Base-by-base conservation (phyloP, 805 yeast species). In the Wickerhamomyces silvicola region DNA sequence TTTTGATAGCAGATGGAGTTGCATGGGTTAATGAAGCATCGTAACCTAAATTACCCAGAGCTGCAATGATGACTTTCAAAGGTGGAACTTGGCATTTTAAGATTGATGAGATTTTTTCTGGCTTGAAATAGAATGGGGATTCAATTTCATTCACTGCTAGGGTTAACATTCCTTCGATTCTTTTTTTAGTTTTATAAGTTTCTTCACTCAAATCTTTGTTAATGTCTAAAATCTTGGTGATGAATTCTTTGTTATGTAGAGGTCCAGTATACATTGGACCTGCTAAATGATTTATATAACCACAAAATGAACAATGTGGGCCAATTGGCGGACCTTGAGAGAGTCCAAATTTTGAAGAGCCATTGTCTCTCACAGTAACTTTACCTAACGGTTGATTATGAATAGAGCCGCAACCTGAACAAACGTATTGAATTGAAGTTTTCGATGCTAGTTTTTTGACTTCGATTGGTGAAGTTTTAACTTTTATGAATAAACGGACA, bases 201-300 rank as follows among this genome's bases (percentile, higher is more conserved):
- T 66, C 70, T 18, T 66, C 66, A 34, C 70, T 75, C 15, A 76
- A 68, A 3, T 51, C 60, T 17, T 56, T 50, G 48, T 78, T 71
- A 42, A 76, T 58, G n/a, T 67, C 63, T 33, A 85, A 65, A 28
- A 88, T 68, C 42, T 65, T 72, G 18, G 73, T 65, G 26, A 90
- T 65, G 48, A 90, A 92, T 13, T 69, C 74, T 17, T 56, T 52
- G 50, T 81, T 71, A 50, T 90, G 97, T 36, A 92, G 57, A 6
- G 70, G 64, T 0, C 87, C 94, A 9, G 78, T 87, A 83, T 95
- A 92, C 95, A 92, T 83, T 38, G 99, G 99, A 4, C 99, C 99
- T 7, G 90, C 87, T 22, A 92, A 54, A 52, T 84, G 94, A 54
- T 74, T 73, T 2, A 74, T 68, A 37, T 64, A 68, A 1, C 72